Percentiles rank a stretch among this genome's conserved stretches.
Conservation (phyloP, 495 filamentous ascomycete genomes). For the Podospora conica region DNA sequence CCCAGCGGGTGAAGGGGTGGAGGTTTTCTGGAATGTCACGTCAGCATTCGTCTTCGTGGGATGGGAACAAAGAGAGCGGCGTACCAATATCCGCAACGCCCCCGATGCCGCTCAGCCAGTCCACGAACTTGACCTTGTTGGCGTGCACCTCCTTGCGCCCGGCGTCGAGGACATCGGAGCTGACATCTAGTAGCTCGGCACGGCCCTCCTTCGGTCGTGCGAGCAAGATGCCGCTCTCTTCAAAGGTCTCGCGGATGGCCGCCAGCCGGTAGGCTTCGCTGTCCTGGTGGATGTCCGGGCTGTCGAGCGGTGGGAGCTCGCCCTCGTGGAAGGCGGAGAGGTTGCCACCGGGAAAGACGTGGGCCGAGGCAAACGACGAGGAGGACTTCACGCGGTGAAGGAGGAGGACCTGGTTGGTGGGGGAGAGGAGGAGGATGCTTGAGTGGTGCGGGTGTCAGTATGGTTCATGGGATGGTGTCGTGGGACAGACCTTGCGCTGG, state of each 20-base stretch:
- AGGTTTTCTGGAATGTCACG: conserved; percentile 44
- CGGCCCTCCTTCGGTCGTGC: conserved; percentile 43
- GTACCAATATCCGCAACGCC: conserved; percentile 63
- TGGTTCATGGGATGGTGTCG: neutral
- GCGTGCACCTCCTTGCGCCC: conserved; percentile 64
- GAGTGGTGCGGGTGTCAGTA: neutral
- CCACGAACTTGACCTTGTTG: conserved; percentile 50
- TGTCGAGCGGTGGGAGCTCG: conserved; percentile 41
- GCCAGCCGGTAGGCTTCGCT: conserved; percentile 62
- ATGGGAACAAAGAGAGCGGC: conserved; percentile 11
- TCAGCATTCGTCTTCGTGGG: neutral
- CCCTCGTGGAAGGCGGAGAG: conserved; percentile 67
- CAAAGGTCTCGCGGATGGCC: conserved; percentile 87
- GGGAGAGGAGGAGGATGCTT: conserved; percentile 81
- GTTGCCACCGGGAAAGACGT: conserved; percentile 96
- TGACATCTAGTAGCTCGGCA: neutral
- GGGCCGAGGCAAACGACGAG: conserved; percentile 78
- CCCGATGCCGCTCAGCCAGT: conserved; percentile 58
- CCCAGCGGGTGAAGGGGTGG: conserved; percentile 84
- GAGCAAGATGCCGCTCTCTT: conserved; percentile 87
- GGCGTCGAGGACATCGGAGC: conserved; percentile 47
- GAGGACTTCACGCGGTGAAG: conserved; percentile 80
- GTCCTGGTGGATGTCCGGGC: conserved; percentile 56
- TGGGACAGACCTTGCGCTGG: neutral
- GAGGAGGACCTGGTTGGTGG: conserved; percentile 77